Evolutionary conservation across 2,329 filamentous ascomycete species (phyloP).

Genomic region (Microcera coccophila): DNA sequence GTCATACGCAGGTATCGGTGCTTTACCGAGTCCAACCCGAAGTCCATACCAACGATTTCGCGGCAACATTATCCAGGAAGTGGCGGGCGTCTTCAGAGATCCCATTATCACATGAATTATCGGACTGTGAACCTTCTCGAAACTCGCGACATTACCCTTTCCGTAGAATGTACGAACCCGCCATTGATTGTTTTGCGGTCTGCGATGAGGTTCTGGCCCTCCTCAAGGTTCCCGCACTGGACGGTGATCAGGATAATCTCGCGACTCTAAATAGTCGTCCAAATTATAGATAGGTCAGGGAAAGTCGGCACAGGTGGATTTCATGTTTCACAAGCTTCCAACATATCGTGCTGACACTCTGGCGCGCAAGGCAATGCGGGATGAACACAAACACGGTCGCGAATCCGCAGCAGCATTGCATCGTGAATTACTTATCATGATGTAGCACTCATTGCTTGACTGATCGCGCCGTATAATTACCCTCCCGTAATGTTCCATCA

Average conservation of each 20-base stretch:
- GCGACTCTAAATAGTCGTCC: conserved; percentile 81
- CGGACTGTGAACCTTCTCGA: conserved; percentile 89
- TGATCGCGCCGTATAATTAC: too few relatives aligned
- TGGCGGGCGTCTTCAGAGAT: conserved; percentile 78
- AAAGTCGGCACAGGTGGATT: conserved; percentile 87
- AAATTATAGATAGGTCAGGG: conserved; percentile 77
- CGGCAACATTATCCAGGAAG: conserved; percentile 79
- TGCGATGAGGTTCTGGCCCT: conserved; percentile 94
- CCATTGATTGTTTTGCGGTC: conserved; percentile 99
- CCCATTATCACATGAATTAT: conserved; percentile 88
- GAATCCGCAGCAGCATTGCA: too few relatives aligned
- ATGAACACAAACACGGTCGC: too few relatives aligned
- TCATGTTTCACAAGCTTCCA: conserved; percentile 66
- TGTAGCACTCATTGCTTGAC: too few relatives aligned
- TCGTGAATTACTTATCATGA: too few relatives aligned
- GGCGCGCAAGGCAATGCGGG: conserved; percentile 23
- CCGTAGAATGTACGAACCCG: too few relatives aligned
- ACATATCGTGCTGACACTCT: conserved; percentile 42
- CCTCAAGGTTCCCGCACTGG: conserved; percentile 85
- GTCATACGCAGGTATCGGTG: conserved; percentile 88
- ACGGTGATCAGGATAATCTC: conserved; percentile 86
- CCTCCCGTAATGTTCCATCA: too few relatives aligned
- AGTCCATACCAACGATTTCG: conserved; percentile 94
- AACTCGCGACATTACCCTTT: too few relatives aligned
- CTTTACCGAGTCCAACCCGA: conserved; percentile 80